A percentile compares a stretch with the other conserved stretches of the same genome.
Conservation (phyloP, 345 rosid species). For the Cardiospermum halicacabum region DNA sequence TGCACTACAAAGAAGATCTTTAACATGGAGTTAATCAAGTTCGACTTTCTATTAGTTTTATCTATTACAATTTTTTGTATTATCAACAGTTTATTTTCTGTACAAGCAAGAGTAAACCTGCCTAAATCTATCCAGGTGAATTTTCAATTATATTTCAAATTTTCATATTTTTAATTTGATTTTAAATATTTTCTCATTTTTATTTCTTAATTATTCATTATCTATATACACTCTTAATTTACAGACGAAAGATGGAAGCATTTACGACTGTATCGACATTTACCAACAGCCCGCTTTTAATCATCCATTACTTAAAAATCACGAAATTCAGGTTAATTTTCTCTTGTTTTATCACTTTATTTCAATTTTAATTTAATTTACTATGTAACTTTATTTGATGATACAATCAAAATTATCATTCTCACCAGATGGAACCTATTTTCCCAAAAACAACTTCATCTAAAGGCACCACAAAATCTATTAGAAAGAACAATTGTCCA, state of each 20-base stretch:
- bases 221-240: background rate
- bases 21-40: background rate
- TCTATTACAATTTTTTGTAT: background rate
- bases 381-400: too few species aligned
- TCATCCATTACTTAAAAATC: slow-evolving; percentile 7
- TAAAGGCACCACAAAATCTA: background rate
- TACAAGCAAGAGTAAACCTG: background rate
- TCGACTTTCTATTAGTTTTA: background rate
- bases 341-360: background rate
- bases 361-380: too few species aligned
- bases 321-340: slow-evolving; percentile 6
- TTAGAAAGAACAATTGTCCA: background rate
- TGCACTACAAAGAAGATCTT: too few species aligned
- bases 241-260: background rate
- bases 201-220: too few species aligned
- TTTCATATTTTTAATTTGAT: too few species aligned
- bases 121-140: background rate
- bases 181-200: too few species aligned
- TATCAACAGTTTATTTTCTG: background rate
- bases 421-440: background rate
- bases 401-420: too few species aligned
- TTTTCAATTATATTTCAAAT: too few species aligned
- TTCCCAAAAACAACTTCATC: background rate
- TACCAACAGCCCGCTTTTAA: slow-evolving; percentile 9
- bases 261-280: slow-evolving; percentile 11